phyloP scores from a whole-genome alignment of 179 eudicot genomes.

The Gypsophila paniculata region DNA sequence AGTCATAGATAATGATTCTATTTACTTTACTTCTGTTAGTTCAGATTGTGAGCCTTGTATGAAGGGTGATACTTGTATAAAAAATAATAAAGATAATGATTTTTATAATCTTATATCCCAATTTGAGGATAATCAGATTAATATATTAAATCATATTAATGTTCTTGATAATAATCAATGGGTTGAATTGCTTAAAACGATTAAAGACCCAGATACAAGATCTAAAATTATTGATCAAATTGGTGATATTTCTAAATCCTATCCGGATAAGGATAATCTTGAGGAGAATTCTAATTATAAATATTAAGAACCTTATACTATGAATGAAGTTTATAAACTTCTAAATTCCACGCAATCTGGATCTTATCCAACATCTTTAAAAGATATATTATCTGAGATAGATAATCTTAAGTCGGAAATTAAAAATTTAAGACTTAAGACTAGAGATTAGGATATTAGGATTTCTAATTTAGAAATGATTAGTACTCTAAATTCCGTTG shows the following conservation, averaged over 20 bases:
- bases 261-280: too few relatives aligned
- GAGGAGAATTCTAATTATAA: too few relatives aligned
- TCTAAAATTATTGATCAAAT: too few relatives aligned
- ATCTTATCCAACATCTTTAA: neutral
- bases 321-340: too few relatives aligned
- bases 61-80: neutral
- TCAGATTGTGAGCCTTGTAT: too few relatives aligned
- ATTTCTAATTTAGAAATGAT: neutral
- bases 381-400: neutral
- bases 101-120: neutral
- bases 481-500: too few relatives aligned
- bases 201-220: neutral
- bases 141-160: too few relatives aligned
- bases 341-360: neutral
- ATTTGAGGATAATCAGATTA: neutral
- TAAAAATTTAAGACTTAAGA: neutral
- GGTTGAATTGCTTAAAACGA: neutral
- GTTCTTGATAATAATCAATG: neutral
- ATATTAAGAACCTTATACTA: neutral
- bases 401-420: neutral
- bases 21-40: too few relatives aligned
- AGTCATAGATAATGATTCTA: too few relatives aligned
- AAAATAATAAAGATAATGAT: too few relatives aligned
- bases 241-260: neutral
- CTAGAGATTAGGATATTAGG: neutral